These are phyloP conservation scores for Amoeboaphelidium protococcarum DNA, from an alignment of 371 early-diverging fungal genomes.

Conservation along the genomic window DNA sequence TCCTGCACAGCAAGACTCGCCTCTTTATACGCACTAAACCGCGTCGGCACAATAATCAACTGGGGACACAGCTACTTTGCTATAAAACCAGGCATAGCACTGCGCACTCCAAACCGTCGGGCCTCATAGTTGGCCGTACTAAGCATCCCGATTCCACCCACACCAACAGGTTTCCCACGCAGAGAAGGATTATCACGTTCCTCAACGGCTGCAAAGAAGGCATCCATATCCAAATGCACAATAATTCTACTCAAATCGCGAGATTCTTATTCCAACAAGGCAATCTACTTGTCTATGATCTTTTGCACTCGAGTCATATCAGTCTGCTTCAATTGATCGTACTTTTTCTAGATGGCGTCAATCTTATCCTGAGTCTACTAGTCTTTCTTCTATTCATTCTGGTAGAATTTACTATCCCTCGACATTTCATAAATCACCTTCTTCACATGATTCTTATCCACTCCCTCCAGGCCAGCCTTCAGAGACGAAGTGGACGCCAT, in stretches of 20 bases:
- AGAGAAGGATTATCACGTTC: conserved; percentile 1
- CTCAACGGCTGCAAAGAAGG: conserved; percentile 6
- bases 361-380: not conserved
- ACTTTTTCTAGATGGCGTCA: not conserved
- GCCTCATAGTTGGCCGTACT: conserved; percentile 5
- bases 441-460: not conserved
- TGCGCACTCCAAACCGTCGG: conserved; percentile 4
- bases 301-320: not conserved
- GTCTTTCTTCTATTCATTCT: conserved; percentile 1
- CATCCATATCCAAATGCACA: conserved; percentile 4
- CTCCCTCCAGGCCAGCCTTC: conserved; percentile 1
- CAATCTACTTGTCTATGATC: not conserved
- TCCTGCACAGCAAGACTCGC: not conserved
- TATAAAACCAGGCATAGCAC: conserved; percentile 7
- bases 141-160: conserved; percentile 6
- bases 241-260: not conserved
- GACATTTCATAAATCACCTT: not conserved
- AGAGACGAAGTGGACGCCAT: no score
- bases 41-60: conserved; percentile 1
- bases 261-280: not conserved
- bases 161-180: conserved; percentile 4
- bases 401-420: not conserved
- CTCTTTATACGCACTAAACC: not conserved
- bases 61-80: conserved; percentile 5
- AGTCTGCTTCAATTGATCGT: not conserved